phyloP scores from a whole-genome alignment of 2,329 filamentous ascomycete species.

The Rhexocercosporidium sp. region DNA sequence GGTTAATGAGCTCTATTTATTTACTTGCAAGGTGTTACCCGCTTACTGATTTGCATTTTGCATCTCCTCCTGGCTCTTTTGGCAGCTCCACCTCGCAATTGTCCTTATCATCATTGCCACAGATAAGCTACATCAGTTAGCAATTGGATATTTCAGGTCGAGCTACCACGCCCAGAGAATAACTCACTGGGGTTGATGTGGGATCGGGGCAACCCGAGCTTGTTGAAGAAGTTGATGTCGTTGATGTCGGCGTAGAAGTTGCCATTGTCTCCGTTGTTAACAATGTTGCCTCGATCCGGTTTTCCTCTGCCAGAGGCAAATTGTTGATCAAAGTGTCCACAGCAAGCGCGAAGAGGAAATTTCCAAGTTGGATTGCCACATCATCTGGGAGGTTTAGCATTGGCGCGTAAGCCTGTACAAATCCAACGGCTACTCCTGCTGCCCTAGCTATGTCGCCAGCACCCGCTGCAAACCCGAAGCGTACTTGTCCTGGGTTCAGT shows the following conservation, averaged over 20 bases:
- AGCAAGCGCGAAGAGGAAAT: background rate
- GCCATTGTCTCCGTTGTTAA: background rate
- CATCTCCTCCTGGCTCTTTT: background rate
- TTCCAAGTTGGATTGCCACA: background rate
- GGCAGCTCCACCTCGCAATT: conserved; percentile 1
- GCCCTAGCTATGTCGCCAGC: conserved; percentile 1
- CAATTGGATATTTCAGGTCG: background rate
- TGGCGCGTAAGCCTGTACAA: background rate
- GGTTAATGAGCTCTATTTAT: background rate
- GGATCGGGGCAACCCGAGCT: conserved; percentile 9
- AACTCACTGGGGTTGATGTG: background rate
- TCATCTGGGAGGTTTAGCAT: background rate
- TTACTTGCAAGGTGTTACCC: too few relatives aligned
- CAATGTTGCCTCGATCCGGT: background rate
- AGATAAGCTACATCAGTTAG: background rate
- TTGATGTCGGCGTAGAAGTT: background rate
- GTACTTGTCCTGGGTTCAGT: background rate
- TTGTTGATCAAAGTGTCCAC: background rate
- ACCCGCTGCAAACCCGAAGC: background rate
- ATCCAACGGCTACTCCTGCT: background rate
- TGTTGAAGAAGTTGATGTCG: background rate
- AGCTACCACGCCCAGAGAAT: background rate
- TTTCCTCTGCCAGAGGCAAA: background rate
- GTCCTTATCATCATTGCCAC: background rate
- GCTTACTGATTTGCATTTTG: conserved; percentile 5